A percentile compares a stretch with the other conserved stretches of the same genome.
phyloP scores from a whole-genome alignment of 2,329 filamentous ascomycete genomes.

The Diplodia corticola region DNA sequence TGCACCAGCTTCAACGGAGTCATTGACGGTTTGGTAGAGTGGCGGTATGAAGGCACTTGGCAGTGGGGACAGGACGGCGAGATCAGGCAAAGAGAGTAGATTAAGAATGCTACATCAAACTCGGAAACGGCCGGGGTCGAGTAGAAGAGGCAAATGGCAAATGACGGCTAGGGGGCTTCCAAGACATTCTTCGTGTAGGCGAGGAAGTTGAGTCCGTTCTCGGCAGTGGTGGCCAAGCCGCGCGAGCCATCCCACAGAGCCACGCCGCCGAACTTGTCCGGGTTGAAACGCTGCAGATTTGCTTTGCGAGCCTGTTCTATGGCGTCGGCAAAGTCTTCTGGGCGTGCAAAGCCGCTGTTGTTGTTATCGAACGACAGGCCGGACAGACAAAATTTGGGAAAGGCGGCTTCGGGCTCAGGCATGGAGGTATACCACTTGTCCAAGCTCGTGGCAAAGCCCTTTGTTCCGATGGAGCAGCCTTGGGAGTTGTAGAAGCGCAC shows the following conservation, averaged over 20 bases:
- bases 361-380: constrained; percentile 18
- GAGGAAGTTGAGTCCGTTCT: constrained; percentile 12
- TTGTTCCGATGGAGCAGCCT: constrained; percentile 15
- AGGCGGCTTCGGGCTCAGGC: neutral
- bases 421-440: constrained; percentile 3
- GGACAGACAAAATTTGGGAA: constrained; percentile 4
- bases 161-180: neutral
- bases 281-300: constrained; percentile 11
- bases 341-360: constrained; percentile 7
- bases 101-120: constrained; percentile 6
- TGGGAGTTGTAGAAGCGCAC: constrained; percentile 21
- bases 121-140: neutral
- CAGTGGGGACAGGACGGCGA: no score
- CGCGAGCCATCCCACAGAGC: constrained; percentile 17
- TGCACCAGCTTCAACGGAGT: neutral
- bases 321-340: constrained; percentile 8
- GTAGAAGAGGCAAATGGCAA: neutral
- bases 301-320: neutral
- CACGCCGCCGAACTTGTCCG: constrained; percentile 18
- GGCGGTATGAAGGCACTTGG: neutral
- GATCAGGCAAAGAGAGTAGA: neutral
- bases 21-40: neutral
- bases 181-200: constrained; percentile 21
- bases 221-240: constrained; percentile 10
- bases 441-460: neutral